Evolutionary conservation across 352 stramenopile species (phyloP).

Genomic region (Phytophthora tubulina): DNA sequence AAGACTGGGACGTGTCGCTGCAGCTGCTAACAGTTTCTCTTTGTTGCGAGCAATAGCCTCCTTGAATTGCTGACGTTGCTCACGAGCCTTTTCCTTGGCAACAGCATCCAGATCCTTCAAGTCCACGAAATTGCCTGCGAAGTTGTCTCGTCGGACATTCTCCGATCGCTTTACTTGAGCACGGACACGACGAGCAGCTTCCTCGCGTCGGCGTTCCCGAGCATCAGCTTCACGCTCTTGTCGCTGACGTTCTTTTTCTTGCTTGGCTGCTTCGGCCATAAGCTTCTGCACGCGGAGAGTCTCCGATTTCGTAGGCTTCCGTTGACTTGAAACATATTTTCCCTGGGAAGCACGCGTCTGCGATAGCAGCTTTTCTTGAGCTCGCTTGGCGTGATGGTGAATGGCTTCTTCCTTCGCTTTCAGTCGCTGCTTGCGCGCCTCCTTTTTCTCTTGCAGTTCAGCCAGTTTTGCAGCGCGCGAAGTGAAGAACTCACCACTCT

Average conservation of each 20-base stretch:
- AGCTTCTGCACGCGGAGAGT: conserved; percentile 63
- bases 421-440: conserved; percentile 53
- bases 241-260: conserved; percentile 51
- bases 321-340: conserved; percentile 19
- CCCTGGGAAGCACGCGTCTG: conserved; percentile 27
- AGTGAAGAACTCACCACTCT: conserved; percentile 56
- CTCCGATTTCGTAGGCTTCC: conserved; percentile 60
- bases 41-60: conserved; percentile 75
- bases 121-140: conserved; percentile 56
- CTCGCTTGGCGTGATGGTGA: conserved; percentile 32
- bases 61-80: conserved; percentile 66
- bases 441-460: conserved; percentile 57
- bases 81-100: conserved; percentile 64
- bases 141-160: conserved; percentile 57
- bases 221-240: conserved; percentile 58
- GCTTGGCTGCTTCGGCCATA: conserved; percentile 41
- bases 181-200: conserved; percentile 58
- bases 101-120: conserved; percentile 49
- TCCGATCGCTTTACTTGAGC: conserved; percentile 68
- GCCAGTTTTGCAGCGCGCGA: conserved; percentile 51
- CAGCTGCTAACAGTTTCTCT: conserved; percentile 57
- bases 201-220: conserved; percentile 53
- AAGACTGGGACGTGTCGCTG: conserved; percentile 63
- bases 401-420: conserved; percentile 50
- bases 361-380: conserved; percentile 52